Base-by-base conservation (phyloP, 306 rosid species). In the Fagus sylvatica region DNA sequence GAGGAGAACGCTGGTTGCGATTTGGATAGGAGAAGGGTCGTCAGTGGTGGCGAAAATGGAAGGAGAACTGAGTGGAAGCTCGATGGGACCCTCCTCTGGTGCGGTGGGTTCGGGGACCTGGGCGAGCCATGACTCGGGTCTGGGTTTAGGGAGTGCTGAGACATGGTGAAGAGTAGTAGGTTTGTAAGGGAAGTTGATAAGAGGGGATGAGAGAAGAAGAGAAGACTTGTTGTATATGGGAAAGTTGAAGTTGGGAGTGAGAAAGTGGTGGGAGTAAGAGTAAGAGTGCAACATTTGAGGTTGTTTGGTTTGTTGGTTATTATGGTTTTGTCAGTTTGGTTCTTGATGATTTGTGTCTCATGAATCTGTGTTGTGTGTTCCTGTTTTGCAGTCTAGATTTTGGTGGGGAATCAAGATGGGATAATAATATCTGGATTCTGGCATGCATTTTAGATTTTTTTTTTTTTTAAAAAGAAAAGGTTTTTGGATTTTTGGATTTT, bases 1-100 rank as follows among this genome's bases (percentile, higher is more conserved):
- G 79, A 95, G 98, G 53, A 95, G 97, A 79, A 95, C 78, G 72
- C 97, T 95, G 80, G 98, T 79, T 59, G 99, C 96, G 2, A 91
- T 79, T 79, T 95, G 99, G 59, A 95, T 79, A 4, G 87, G 30
- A 76, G 99, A 86, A 74, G 99, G 97, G 67, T 93, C 90, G 42
- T 95, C 98, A 3, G 80, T 42, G 81, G 90, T 77, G 32, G 93
- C 88, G 70, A 95, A 88, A 72, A 95, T 72, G 65, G 99, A 86
- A 70, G 90, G 84, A 40, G 88, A n/a, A 4, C 91, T 54, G 2
- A 67, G 57, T 12, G 92, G 87, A 42, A 95, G 87, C 55, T 95
- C 90, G 1, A 93, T 30, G 74, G 98, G 98, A 4, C 98, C 99
- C 28, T 85, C 87, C 11, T 88, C 91, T 33, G 69, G 66, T 2